A percentile compares a stretch with the other conserved stretches of the same genome.
phyloP scores from a whole-genome alignment of 768 basidiomycete genomes.

The Boletus subparvulus region DNA sequence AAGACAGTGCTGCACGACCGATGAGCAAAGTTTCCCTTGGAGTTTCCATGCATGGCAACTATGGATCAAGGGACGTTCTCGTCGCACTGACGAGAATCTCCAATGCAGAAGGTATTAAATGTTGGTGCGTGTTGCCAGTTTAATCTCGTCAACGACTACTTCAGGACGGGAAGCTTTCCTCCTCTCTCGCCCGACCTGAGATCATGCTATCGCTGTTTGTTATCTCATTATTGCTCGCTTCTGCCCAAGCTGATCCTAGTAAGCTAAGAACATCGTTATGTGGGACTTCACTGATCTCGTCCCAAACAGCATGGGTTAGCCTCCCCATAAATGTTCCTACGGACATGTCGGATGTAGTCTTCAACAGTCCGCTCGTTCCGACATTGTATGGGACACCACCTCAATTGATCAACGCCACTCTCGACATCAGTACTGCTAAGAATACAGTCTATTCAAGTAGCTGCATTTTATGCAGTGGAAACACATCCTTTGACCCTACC shows the following conservation, averaged over 20 bases:
- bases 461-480: constrained; percentile 24
- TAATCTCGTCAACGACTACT: not conserved
- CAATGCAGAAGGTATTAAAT: not conserved
- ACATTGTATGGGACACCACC: constrained; percentile 18
- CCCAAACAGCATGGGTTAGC: constrained; percentile 15
- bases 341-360: constrained; percentile 11
- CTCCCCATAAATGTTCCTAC: constrained; percentile 15
- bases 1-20: too few relatives aligned
- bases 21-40: too few relatives aligned
- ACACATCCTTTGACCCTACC: constrained; percentile 11
- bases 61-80: too few relatives aligned
- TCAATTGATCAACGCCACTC: constrained; percentile 15
- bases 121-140: not conserved
- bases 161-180: not conserved
- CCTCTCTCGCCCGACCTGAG: not conserved
- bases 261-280: not conserved
- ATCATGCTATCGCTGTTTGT: not conserved
- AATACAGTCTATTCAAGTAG: constrained; percentile 20
- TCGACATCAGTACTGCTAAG: constrained; percentile 19
- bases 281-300: not conserved
- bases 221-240: not conserved
- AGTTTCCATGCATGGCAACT: too few relatives aligned
- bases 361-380: constrained; percentile 17
- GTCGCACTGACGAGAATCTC: too few relatives aligned
- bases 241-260: constrained; percentile 3